phyloP scores from a whole-genome alignment of 257 asterid genomes.

The Solanum pimpinellifolium region DNA sequence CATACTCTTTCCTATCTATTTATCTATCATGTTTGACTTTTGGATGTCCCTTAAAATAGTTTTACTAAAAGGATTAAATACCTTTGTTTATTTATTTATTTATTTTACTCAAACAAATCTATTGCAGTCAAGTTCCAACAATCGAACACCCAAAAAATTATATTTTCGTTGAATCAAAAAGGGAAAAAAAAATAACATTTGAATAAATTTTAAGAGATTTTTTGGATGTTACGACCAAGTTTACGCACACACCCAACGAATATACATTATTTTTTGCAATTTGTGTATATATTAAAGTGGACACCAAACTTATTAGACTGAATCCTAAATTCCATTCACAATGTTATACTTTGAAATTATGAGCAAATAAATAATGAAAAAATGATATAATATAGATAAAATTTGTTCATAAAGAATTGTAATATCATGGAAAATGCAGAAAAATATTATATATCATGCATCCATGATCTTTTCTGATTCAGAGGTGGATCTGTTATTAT shows the following conservation, averaged over 20 bases:
- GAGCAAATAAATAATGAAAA: neutral
- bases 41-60: neutral
- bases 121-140: neutral
- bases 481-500: neutral
- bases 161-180: neutral
- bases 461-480: neutral
- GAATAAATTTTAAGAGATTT: neutral
- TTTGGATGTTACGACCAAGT: neutral
- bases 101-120: neutral
- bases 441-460: neutral
- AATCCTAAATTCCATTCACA: neutral
- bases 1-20: neutral
- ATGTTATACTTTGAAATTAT: neutral
- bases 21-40: neutral
- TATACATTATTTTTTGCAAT: neutral
- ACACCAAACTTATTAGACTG: neutral
- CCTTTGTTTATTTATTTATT: neutral
- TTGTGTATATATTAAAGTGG: neutral
- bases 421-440: neutral
- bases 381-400: neutral
- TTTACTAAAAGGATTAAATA: neutral
- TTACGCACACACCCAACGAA: neutral
- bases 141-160: neutral
- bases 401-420: neutral
- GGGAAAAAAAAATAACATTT: no score